Evolutionary conservation across 2,329 filamentous ascomycete genomes (phyloP).

Genomic region (Penicillium sp.): DNA sequence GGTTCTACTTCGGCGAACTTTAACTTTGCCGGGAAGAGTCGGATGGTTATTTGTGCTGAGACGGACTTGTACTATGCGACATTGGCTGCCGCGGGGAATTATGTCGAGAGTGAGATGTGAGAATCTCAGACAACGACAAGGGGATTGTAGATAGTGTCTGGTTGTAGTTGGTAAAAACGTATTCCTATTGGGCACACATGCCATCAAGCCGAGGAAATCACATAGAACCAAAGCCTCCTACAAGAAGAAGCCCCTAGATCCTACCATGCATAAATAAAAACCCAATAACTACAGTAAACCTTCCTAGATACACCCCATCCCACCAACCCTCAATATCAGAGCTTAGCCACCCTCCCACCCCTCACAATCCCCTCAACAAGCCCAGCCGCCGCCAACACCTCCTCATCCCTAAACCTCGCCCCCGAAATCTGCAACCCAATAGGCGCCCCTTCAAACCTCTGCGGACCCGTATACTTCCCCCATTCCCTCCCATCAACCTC

Average conservation of each 20-base stretch:
- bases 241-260: too few species aligned
- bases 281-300: too few species aligned
- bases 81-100: conserved; percentile 15
- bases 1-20: conserved; percentile 42
- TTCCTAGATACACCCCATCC: too few species aligned
- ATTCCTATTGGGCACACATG: too few species aligned
- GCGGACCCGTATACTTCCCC: conserved; percentile 29
- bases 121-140: not conserved
- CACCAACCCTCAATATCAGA: not conserved
- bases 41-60: conserved; percentile 20
- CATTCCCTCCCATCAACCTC: conserved; percentile 32
- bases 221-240: too few species aligned
- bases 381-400: conserved; percentile 34
- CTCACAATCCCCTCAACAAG: conserved; percentile 22
- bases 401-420: conserved; percentile 52
- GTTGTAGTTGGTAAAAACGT: not conserved
- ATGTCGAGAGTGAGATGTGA: conserved; percentile 16
- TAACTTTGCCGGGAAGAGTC: conserved; percentile 40
- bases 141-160: not conserved
- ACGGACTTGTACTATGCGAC: conserved; percentile 19
- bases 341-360: conserved; percentile 1
- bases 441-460: conserved; percentile 42
- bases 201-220: too few species aligned
- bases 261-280: too few species aligned
- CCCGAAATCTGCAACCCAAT: conserved; percentile 52